A percentile compares a stretch with the other conserved stretches of the same genome.
Conservation (phyloP, 2,329 filamentous ascomycete genomes). For the Cladophialophora bantiana region DNA sequence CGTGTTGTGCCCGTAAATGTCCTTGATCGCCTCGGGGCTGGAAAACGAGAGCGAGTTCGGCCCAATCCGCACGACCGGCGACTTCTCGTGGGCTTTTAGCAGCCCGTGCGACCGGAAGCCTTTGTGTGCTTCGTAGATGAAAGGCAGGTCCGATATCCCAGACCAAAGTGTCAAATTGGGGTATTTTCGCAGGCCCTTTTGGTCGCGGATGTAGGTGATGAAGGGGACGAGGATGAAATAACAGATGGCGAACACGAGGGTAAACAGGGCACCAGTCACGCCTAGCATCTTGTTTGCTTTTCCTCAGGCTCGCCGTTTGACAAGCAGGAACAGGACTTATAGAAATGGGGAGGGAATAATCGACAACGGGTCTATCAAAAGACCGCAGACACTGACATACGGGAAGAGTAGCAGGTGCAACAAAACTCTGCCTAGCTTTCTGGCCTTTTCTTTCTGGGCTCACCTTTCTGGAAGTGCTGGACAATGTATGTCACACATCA, state of each 20-base stretch:
- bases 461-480: background rate
- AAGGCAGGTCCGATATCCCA: constrained; percentile 56
- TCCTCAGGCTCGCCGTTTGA: background rate
- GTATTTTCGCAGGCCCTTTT: constrained; percentile 58
- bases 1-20: constrained; percentile 51
- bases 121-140: constrained; percentile 37
- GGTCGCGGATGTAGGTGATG: constrained; percentile 54
- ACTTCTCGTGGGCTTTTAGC: constrained; percentile 55
- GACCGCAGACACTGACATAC: background rate
- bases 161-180: constrained; percentile 54
- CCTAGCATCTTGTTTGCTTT: constrained; percentile 17
- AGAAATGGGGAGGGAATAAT: background rate
- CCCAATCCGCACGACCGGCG: constrained; percentile 47
- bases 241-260: constrained; percentile 34
- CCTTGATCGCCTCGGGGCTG: constrained; percentile 38
- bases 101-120: constrained; percentile 39
- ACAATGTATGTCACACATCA: background rate
- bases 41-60: constrained; percentile 26
- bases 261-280: background rate
- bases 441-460: background rate
- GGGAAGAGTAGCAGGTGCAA: background rate
- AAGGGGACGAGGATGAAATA: constrained; percentile 53
- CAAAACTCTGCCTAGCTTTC: background rate
- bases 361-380: background rate
- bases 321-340: background rate